phyloP scores from a whole-genome alignment of 345 rosid species.

The Rhodamnia argentea region DNA sequence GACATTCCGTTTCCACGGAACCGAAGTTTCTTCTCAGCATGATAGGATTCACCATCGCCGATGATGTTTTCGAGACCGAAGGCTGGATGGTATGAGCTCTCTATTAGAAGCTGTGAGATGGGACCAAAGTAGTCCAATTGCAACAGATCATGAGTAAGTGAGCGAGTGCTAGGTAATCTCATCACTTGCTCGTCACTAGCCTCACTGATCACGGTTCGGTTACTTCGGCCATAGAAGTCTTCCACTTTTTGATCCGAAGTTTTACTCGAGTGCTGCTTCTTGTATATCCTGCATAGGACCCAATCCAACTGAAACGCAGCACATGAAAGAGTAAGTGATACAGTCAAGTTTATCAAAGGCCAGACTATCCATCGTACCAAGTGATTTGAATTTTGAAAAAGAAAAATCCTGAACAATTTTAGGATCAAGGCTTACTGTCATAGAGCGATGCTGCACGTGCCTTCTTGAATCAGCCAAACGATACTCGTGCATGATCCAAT shows the following conservation, averaged over 20 bases:
- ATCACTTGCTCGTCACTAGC: conserved; percentile 5
- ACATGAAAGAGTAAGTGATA: neutral
- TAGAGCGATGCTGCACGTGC: conserved; percentile 26
- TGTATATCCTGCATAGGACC: conserved; percentile 89
- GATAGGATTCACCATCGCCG: neutral
- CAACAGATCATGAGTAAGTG: conserved; percentile 30
- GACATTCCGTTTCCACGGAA: neutral
- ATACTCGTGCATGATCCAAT: conserved; percentile 97
- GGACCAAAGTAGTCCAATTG: conserved; percentile 57
- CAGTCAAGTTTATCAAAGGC: neutral
- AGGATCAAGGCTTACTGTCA: conserved; percentile 29
- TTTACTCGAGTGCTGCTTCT: conserved; percentile 36
- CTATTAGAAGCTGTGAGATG: conserved; percentile 35
- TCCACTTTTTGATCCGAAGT: conserved; percentile 11
- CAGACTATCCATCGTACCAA: neutral
- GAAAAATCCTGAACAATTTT: no score
- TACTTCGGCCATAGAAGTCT: neutral
- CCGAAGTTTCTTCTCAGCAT: conserved; percentile 12
- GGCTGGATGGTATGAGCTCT: conserved; percentile 14
- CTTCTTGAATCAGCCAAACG: conserved; percentile 41
- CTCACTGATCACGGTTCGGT: neutral
- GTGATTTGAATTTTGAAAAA: no score
- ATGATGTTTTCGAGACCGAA: conserved; percentile 16
- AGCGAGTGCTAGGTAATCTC: conserved; percentile 42
- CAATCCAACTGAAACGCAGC: conserved; percentile 62